Conservation (phyloP, 1,139 yeast genomes). For the Taphrina deformans region DNA sequence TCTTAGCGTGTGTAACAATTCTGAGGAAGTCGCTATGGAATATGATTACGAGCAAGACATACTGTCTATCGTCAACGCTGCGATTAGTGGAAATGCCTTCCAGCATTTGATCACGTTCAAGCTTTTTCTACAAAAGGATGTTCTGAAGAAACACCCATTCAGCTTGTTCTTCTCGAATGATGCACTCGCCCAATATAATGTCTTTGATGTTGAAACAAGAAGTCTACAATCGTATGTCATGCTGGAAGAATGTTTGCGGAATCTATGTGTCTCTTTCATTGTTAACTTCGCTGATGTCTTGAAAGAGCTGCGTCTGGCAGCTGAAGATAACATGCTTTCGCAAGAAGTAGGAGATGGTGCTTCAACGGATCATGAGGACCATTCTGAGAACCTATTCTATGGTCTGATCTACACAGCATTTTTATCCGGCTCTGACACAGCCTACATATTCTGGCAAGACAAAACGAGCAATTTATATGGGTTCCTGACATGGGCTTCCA, state of each 20-base stretch:
- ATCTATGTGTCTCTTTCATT: constrained; percentile 62
- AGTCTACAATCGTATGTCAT: constrained; percentile 37
- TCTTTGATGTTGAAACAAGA: constrained; percentile 39
- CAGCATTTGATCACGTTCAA: constrained; percentile 68
- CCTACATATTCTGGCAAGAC: constrained; percentile 70
- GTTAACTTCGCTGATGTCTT: constrained; percentile 60
- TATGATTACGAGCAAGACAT: constrained; percentile 51
- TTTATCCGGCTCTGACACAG: constrained; percentile 59
- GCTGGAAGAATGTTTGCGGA: constrained; percentile 53
- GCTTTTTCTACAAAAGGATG: constrained; percentile 39
- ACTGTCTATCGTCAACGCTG: constrained; percentile 50
- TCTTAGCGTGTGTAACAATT: constrained; percentile 68
- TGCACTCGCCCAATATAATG: constrained; percentile 14
- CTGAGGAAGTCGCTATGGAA: constrained; percentile 42
- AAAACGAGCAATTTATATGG: constrained; percentile 66
- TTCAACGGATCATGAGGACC: constrained; percentile 50
- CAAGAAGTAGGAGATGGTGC: constrained; percentile 38
- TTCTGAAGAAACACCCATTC: constrained; percentile 29
- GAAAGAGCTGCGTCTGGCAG: constrained; percentile 76
- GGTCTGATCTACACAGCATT: constrained; percentile 72
- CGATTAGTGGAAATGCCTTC: constrained; percentile 69
- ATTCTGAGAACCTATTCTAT: constrained; percentile 86
- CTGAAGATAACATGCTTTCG: constrained; percentile 71
- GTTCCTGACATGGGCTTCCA: constrained; percentile 83
- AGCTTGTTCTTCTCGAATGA: constrained; percentile 23